phyloP scores from a whole-genome alignment of 305 asterid species.

The Fraxinus sp. region DNA sequence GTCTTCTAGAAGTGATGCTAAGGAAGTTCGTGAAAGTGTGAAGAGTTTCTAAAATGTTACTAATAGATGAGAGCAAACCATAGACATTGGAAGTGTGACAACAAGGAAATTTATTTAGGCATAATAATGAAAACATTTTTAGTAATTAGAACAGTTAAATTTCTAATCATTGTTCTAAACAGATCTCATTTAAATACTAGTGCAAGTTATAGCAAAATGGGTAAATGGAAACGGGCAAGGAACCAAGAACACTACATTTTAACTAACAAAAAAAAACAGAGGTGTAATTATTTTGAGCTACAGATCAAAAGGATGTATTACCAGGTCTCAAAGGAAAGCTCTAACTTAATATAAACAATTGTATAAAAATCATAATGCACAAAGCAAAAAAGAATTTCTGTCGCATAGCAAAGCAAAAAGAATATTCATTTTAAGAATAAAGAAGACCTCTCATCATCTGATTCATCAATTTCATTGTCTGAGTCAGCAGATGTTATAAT shows the following conservation, averaged over 20 bases:
- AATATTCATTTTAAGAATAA: not conserved
- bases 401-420: conserved; percentile 1
- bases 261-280: not conserved
- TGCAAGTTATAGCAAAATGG: not conserved
- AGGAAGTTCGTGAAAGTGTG: not conserved
- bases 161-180: not conserved
- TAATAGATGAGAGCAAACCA: not conserved
- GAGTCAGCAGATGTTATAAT: conserved; percentile 87
- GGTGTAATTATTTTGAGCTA: not conserved
- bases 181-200: not conserved
- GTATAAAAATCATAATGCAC: not conserved
- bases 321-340: conserved; percentile 1
- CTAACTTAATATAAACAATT: conserved; percentile 14
- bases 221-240: not conserved
- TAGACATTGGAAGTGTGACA: not conserved
- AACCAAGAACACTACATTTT: not conserved
- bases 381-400: not conserved
- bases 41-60: not conserved
- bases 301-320: conserved; percentile 6
- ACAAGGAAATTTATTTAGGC: not conserved
- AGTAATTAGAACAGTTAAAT: not conserved
- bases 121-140: not conserved
- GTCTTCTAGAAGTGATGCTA: not conserved
- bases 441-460: conserved; percentile 87
- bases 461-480: conserved; percentile 80